phyloP scores from a whole-genome alignment of 2,329 filamentous ascomycete genomes.

The Neopestalotiopsis clavispora region DNA sequence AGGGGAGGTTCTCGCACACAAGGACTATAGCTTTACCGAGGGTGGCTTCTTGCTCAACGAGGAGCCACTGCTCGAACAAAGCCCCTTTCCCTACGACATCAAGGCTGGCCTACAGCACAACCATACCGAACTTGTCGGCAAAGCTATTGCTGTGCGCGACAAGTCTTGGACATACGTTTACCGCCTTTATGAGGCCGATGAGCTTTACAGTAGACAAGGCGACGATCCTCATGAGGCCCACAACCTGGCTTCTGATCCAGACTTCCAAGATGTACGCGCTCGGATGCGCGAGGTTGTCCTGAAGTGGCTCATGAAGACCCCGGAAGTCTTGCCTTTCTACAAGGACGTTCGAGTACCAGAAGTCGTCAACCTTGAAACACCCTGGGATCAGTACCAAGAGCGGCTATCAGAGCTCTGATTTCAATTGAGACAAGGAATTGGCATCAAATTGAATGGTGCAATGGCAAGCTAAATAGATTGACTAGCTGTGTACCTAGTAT shows the following conservation, averaged over 20 bases:
- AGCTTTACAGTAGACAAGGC: constrained; percentile 45
- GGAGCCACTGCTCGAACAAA: constrained; percentile 49
- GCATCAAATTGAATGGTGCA: too few species aligned
- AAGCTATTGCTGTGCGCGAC: constrained; percentile 37
- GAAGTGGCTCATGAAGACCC: constrained; percentile 34
- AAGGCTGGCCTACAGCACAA: constrained; percentile 50
- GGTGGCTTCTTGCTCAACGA: constrained; percentile 49
- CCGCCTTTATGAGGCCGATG: constrained; percentile 47
- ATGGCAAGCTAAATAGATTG: too few species aligned
- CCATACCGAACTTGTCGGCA: constrained; percentile 47
- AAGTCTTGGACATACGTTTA: constrained; percentile 49
- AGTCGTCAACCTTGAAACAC: background rate
- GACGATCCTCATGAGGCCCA: constrained; percentile 46
- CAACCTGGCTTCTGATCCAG: constrained; percentile 39
- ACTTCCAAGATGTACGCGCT: constrained; percentile 27
- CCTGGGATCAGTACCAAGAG: background rate
- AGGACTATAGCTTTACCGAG: constrained; percentile 36
- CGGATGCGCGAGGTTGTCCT: constrained; percentile 37
- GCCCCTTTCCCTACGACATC: constrained; percentile 50
- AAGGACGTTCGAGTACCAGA: constrained; percentile 21
- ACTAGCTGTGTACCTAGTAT: too few species aligned
- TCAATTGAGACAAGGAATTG: too few species aligned
- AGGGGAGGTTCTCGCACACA: constrained; percentile 5
- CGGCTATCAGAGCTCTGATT: background rate
- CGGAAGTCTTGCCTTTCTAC: constrained; percentile 16